These are phyloP conservation scores for Yarrowia phangngaensis DNA, from an alignment of 805 yeast genomes.

Conservation along the genomic window DNA sequence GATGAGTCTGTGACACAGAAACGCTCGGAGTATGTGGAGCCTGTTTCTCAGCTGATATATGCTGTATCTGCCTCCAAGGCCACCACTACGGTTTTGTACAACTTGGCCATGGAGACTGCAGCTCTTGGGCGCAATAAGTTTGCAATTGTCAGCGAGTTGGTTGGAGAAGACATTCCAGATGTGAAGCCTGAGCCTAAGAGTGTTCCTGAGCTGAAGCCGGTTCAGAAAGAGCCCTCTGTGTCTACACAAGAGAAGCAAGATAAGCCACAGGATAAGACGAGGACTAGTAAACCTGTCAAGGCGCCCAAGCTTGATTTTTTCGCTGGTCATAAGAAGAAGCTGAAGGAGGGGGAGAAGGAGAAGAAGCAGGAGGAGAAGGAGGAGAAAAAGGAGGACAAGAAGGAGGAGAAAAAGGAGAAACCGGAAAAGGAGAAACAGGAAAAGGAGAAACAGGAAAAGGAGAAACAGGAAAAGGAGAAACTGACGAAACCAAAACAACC, in stretches of 20 bases:
- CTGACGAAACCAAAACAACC: not conserved
- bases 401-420: not conserved
- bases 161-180: not conserved
- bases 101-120: slow-evolving; percentile 4
- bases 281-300: too few relatives aligned
- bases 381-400: not conserved
- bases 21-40: not conserved
- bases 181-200: not conserved
- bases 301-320: slow-evolving; percentile 3
- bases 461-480: not conserved
- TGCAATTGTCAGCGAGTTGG: slow-evolving; percentile 12
- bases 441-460: not conserved
- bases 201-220: slow-evolving; percentile 7
- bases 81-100: slow-evolving; percentile 2
- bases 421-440: not conserved
- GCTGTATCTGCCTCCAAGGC: slow-evolving; percentile 3
- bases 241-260: slow-evolving; percentile 1
- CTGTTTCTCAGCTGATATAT: slow-evolving; percentile 15
- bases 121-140: slow-evolving; percentile 7
- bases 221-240: too few relatives aligned
- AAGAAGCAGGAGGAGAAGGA: not conserved
- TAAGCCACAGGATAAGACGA: too few relatives aligned
- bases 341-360: not conserved
- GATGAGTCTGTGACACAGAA: not conserved
- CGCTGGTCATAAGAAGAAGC: slow-evolving; percentile 7